A percentile compares a stretch with the other conserved stretches of the same genome.
These are phyloP conservation scores for Mytilinidion resinicola DNA, from an alignment of 495 filamentous ascomycete species.

Conservation along the genomic window DNA sequence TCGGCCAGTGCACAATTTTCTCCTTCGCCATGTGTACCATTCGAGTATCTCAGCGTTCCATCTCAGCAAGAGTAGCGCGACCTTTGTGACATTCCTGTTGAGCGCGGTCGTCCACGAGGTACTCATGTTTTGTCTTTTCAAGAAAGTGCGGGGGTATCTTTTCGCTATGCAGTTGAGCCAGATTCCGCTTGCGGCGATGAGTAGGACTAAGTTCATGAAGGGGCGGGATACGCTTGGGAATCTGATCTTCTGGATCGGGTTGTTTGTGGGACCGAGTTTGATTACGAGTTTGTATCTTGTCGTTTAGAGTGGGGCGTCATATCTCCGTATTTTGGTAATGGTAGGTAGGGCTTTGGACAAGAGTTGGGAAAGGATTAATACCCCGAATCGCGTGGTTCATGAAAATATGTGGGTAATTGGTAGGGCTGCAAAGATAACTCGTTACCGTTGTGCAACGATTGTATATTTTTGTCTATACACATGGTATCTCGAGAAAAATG, in stretches of 20 bases:
- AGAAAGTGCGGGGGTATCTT: conserved; percentile 67
- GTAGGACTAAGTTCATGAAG: conserved; percentile 55
- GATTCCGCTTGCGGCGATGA: conserved; percentile 58
- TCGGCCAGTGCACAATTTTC: conserved; percentile 62
- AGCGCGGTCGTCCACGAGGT: conserved; percentile 66
- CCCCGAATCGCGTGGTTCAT: too few species aligned
- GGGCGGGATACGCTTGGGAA: conserved; percentile 58
- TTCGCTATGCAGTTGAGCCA: conserved; percentile 65
- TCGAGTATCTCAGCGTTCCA: conserved; percentile 62
- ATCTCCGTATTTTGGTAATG: too few species aligned
- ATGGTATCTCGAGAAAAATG: too few species aligned
- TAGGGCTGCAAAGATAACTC: too few species aligned
- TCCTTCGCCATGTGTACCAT: conserved; percentile 70
- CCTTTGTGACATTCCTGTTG: conserved; percentile 66
- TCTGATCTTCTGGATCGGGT: conserved; percentile 67
- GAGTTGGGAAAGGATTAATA: too few species aligned
- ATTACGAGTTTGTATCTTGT: conserved; percentile 66
- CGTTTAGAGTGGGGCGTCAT: conserved; percentile 36
- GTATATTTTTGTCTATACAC: too few species aligned
- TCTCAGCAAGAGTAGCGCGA: conserved; percentile 61
- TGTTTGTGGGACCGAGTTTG: conserved; percentile 64
- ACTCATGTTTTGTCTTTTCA: conserved; percentile 72
- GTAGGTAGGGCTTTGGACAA: too few species aligned
- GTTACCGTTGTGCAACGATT: too few species aligned
- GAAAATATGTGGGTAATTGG: too few species aligned